Evolutionary conservation across 768 basidiomycete genomes (phyloP).

Genomic region (Gloeophyllum trabeum): DNA sequence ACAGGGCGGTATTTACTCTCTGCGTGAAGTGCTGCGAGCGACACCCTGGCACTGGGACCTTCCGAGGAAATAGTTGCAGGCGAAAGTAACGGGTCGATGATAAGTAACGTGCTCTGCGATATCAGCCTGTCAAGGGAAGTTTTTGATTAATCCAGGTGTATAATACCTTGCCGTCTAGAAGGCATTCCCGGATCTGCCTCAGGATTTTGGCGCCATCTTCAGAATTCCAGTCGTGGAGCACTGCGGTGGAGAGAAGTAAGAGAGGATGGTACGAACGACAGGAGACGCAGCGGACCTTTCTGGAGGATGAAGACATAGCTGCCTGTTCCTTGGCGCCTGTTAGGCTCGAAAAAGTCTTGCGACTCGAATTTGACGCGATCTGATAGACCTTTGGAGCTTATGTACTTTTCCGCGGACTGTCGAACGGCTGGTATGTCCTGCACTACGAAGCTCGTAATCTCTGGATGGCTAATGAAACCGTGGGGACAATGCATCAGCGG

Average conservation of each 20-base stretch:
- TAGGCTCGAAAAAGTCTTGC: conserved; percentile 28
- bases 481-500: too few species aligned
- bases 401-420: conserved; percentile 22
- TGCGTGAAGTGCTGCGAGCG: conserved; percentile 14
- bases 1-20: conserved; percentile 21
- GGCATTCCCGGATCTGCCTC: conserved; percentile 21
- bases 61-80: conserved; percentile 18
- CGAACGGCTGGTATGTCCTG: conserved; percentile 25
- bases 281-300: conserved; percentile 16
- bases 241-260: conserved; percentile 8
- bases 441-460: conserved; percentile 25
- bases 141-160: not conserved
- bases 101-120: conserved; percentile 22
- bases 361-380: conserved; percentile 24
- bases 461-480: conserved; percentile 18
- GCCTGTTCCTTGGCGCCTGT: conserved; percentile 26
- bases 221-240: conserved; percentile 27
- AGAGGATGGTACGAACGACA: not conserved
- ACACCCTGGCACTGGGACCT: conserved; percentile 18
- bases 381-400: conserved; percentile 20
- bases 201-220: conserved; percentile 27
- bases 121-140: not conserved
- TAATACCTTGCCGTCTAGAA: conserved; percentile 21
- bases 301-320: conserved; percentile 28
- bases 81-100: conserved; percentile 26